phyloP scores from a whole-genome alignment of 352 stramenopile genomes.

The Aphanomyces euteiches region DNA sequence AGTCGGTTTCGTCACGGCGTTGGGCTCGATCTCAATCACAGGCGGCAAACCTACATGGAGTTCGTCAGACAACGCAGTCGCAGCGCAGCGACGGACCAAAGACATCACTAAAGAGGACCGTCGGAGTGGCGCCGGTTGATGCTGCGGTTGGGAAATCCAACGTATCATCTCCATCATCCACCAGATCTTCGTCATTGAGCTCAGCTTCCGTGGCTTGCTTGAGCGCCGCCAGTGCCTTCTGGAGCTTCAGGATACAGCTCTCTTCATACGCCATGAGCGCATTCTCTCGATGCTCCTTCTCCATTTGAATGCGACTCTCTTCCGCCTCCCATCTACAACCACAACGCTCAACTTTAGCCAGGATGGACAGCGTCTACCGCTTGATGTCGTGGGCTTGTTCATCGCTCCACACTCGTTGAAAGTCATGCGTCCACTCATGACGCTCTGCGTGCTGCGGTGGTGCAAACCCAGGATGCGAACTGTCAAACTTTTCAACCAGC shows the following conservation, averaged over 20 bases:
- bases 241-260: constrained; percentile 28
- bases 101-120: neutral
- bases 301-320: constrained; percentile 49
- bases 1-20: constrained; percentile 53
- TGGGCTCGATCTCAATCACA: constrained; percentile 53
- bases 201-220: constrained; percentile 45
- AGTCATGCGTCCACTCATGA: constrained; percentile 33
- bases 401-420: constrained; percentile 59
- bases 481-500: constrained; percentile 11
- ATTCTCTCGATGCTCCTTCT: constrained; percentile 48
- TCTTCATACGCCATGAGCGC: constrained; percentile 74
- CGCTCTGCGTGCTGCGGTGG: constrained; percentile 10
- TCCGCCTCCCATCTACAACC: constrained; percentile 44
- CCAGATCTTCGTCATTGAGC: constrained; percentile 56
- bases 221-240: constrained; percentile 67
- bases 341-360: neutral
- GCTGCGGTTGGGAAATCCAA: constrained; percentile 3
- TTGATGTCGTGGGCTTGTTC: constrained; percentile 50
- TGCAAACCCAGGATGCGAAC: constrained; percentile 10
- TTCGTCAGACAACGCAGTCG: neutral
- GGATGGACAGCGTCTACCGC: constrained; percentile 2
- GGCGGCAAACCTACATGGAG: constrained; percentile 38
- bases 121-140: neutral
- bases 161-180: constrained; percentile 63
- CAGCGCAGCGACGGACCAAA: constrained; percentile 35